Evolutionary conservation across 140 eudicot species (phyloP), one percentile per base, ranked within the genome.

Genomic region (Senecio squalidus): DNA sequence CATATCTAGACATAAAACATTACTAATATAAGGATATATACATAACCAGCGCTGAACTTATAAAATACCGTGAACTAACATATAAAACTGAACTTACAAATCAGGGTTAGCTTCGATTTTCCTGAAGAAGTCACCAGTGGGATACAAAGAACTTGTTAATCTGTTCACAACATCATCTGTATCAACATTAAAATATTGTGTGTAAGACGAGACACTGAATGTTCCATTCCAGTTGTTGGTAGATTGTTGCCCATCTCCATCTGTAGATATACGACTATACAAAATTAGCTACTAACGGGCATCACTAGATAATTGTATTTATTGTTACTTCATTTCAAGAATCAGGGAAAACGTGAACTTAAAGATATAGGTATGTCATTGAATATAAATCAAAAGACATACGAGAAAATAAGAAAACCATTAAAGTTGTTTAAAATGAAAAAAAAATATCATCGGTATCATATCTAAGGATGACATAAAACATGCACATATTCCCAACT

Each of bases 21-120:
- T n/a, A 29, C 27, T 28, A 1, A 28, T 3, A 45, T 9, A 13
- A 50, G n/a, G n/a, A n/a, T n/a, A n/a, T n/a, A n/a, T n/a, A n/a
- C n/a, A n/a, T n/a, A n/a, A n/a, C n/a, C n/a, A n/a, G n/a, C n/a
- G n/a, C n/a, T n/a, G n/a, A n/a, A n/a, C n/a, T n/a, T n/a, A n/a
- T n/a, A n/a, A n/a, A n/a, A n/a, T n/a, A n/a, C n/a, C n/a, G n/a
- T n/a, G n/a, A 29, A 17, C 11, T 9, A n/a, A 24, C 14, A 41
- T 47, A 10, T 5, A 64, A 58, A 3, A 16, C 41, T 57, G 9
- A 74, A 82, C 92, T 84, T 70, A 92, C 98, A 92, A 89, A 77
- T 92, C 98, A 41, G 98, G 98, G 68, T 92, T 92, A 15, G 93
- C 87, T 49, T 92, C 98, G 20, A 82, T 92, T 73, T 92, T 92